A percentile compares a stretch with the other conserved stretches of the same genome.
These are phyloP conservation scores for Aspergillus nomiae DNA, from an alignment of 2,329 filamentous ascomycete species.

Conservation along the genomic window DNA sequence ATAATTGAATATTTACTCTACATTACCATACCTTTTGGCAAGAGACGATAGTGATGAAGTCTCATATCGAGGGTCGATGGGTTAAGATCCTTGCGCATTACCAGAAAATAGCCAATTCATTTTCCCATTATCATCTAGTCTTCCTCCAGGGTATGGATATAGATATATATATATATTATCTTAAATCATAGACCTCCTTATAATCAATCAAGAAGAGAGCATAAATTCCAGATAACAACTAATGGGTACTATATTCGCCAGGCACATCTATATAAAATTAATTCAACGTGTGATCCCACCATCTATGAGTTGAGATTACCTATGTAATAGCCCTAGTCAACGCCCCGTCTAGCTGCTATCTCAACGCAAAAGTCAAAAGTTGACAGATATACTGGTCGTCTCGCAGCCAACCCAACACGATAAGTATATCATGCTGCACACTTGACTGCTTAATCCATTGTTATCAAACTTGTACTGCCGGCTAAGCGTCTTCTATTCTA, in stretches of 20 bases:
- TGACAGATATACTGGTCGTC: neutral
- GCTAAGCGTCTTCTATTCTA: too few relatives aligned
- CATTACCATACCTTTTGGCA: neutral
- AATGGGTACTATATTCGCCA: too few relatives aligned
- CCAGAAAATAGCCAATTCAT: neutral
- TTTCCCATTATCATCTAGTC: neutral
- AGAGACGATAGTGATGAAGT: neutral
- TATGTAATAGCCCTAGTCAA: neutral
- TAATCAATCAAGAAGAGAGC: too few relatives aligned
- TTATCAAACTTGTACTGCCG: too few relatives aligned
- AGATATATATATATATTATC: too few relatives aligned
- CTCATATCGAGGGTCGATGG: neutral
- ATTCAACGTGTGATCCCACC: too few relatives aligned
- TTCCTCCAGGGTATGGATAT: neutral
- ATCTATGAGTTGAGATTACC: too few relatives aligned
- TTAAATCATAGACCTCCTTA: too few relatives aligned
- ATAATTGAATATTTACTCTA: neutral
- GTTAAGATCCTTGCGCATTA: neutral
- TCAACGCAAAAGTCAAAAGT: neutral
- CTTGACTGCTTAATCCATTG: too few relatives aligned
- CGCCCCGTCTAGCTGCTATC: neutral
- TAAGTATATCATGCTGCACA: neutral
- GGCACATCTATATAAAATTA: too few relatives aligned
- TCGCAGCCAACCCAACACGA: neutral
- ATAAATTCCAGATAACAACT: too few relatives aligned